Conservation (phyloP, 2,329 filamentous ascomycete species). For the Epicoccum nigrum region DNA sequence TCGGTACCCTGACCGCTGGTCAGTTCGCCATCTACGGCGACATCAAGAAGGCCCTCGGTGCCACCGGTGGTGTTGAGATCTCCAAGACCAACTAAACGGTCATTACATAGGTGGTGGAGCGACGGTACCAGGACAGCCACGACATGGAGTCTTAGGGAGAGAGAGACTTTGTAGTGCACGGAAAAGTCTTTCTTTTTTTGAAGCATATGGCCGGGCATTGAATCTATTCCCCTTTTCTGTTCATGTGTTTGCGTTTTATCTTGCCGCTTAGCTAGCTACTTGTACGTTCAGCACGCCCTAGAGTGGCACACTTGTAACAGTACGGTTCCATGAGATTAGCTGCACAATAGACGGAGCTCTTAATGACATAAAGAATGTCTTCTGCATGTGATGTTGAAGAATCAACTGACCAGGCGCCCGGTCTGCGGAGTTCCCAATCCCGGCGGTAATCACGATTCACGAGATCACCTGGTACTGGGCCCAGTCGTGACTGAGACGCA, state of each 20-base stretch:
- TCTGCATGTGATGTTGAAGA: neutral
- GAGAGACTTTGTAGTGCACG: conserved; percentile 26
- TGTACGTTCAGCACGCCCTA: conserved; percentile 31
- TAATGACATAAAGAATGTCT: conserved; percentile 15
- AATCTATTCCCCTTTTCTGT: conserved; percentile 27
- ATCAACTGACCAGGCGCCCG: too few relatives aligned
- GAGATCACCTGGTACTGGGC: too few relatives aligned
- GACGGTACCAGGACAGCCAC: conserved; percentile 41
- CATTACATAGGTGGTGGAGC: conserved; percentile 12
- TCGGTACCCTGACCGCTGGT: conserved; percentile 61
- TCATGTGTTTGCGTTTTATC: conserved; percentile 38
- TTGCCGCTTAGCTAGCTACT: conserved; percentile 31
- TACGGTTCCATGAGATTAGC: conserved; percentile 36
- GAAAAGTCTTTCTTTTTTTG: conserved; percentile 40
- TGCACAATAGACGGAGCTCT: conserved; percentile 41
- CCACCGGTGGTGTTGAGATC: conserved; percentile 62
- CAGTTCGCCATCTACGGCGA: conserved; percentile 85
- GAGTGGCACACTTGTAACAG: conserved; percentile 37
- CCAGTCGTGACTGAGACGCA: too few relatives aligned
- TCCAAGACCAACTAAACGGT: conserved; percentile 34
- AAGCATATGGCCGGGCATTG: conserved; percentile 39
- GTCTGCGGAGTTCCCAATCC: too few relatives aligned
- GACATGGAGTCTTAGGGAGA: conserved; percentile 19
- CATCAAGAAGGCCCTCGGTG: conserved; percentile 35
- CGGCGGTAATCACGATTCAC: too few relatives aligned